These are phyloP conservation scores for Nothopassalora personata DNA, from an alignment of 2,329 filamentous ascomycete genomes.

Conservation along the genomic window DNA sequence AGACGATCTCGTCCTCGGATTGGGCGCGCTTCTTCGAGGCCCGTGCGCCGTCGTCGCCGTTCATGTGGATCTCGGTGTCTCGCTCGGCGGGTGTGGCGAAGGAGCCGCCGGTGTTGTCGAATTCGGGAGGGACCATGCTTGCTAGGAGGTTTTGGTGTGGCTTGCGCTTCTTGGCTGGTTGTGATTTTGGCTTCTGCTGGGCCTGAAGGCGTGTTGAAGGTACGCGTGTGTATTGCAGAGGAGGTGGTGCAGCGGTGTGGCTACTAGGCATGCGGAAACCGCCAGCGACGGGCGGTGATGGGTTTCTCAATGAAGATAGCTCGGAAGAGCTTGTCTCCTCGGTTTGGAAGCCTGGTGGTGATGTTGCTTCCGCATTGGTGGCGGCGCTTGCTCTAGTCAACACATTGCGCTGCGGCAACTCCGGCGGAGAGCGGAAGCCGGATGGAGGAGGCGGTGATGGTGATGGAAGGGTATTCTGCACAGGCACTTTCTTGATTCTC, in stretches of 20 bases:
- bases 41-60: neutral
- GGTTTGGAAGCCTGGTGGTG: neutral
- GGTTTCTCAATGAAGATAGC: neutral
- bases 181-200: neutral
- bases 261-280: neutral
- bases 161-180: neutral
- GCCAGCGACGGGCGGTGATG: neutral
- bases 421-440: neutral
- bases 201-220: neutral
- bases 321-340: neutral
- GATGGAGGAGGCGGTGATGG: neutral
- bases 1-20: neutral
- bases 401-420: neutral
- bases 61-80: neutral
- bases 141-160: neutral
- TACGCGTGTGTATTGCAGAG: neutral
- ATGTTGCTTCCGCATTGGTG: neutral
- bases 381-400: neutral
- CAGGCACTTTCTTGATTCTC: neutral
- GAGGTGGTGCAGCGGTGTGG: neutral
- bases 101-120: neutral
- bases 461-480: neutral
- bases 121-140: neutral
- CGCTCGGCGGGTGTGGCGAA: neutral
- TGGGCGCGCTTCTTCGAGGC: neutral